Evolutionary conservation across 2,329 filamentous ascomycete species (phyloP), one percentile per base, ranked within the genome.

Genomic region (Ophiostoma himal-ulmi): DNA sequence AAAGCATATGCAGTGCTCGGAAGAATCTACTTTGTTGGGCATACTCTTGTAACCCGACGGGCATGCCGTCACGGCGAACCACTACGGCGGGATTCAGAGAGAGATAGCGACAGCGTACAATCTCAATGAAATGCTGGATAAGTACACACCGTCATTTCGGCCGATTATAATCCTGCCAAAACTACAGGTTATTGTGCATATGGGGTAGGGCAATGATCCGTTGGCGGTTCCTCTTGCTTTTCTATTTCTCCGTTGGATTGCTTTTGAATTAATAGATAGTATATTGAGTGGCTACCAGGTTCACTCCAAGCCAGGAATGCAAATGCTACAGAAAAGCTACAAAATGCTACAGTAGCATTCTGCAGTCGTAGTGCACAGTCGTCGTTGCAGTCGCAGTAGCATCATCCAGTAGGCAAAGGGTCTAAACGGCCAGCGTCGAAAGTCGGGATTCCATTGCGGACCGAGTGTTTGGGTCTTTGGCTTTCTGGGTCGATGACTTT

Each of bases 111-210:
- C 3, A 30, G 30, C 3, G 30, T 30, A 30, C 30, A 3, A 30
- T 30, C 30, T 30, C 30, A 14, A 13, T 13, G 17, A 4, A 57
- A 13, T 26, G n/a, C 14, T 57, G 22, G 22, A 57, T 57, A 57
- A 57, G 13, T 57, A 26, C 52, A 57, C 52, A 57, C 52, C 52
- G 52, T 57, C 52, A 57, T 57, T 57, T 57, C 30, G 30, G 22
- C 26, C n/a, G 52, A n/a, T 11, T 11, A 57, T 7, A 4, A 11
- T 57, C 8, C 22, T 26, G 39, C 13, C n/a, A 26, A 26, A 13
- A 22, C 5, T 26, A 22, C 11, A 57, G 17, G 17, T 7, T 57
- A 17, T 26, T 22, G 22, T 57, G n/a, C 13, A 57, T 57, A 57
- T 57, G 52, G 52, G 52, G 52, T 26, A 26, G 52, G 52, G 2